Evolutionary conservation across 2,329 filamentous ascomycete genomes (phyloP).

Genomic region (Ascochyta lentis): DNA sequence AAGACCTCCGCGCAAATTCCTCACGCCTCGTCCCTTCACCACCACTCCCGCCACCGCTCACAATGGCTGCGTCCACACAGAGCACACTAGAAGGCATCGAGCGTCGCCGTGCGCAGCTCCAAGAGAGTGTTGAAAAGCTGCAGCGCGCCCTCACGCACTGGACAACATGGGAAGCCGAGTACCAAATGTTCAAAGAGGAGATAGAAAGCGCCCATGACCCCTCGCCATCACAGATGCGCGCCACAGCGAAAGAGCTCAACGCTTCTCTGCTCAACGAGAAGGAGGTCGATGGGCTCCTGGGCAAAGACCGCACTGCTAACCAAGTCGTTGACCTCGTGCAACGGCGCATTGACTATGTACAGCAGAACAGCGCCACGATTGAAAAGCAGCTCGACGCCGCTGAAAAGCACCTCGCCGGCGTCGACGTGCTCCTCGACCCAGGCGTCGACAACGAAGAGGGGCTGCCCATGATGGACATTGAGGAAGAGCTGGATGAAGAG

Average conservation of each 20-base stretch:
- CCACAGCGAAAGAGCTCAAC: slow-evolving; percentile 65
- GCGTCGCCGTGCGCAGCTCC: slow-evolving; percentile 74
- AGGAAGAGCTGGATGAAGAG: slow-evolving; percentile 90
- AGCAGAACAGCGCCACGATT: slow-evolving; percentile 77
- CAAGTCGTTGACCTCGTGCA: slow-evolving; percentile 73
- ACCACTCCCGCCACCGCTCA: neutral
- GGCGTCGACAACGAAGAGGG: slow-evolving; percentile 71
- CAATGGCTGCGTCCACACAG: slow-evolving; percentile 38
- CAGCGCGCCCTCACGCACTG: slow-evolving; percentile 81
- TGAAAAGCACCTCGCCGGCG: slow-evolving; percentile 72
- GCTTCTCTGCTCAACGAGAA: slow-evolving; percentile 69
- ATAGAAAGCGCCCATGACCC: slow-evolving; percentile 58
- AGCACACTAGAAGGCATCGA: slow-evolving; percentile 73
- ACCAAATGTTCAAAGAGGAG: slow-evolving; percentile 86
- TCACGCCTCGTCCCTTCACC: slow-evolving; percentile 6
- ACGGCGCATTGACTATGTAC: slow-evolving; percentile 87
- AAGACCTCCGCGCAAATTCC: slow-evolving; percentile 4
- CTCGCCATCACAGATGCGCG: slow-evolving; percentile 39
- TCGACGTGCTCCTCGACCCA: slow-evolving; percentile 62
- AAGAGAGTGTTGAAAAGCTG: slow-evolving; percentile 76
- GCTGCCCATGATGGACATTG: slow-evolving; percentile 85
- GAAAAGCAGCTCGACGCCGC: slow-evolving; percentile 73
- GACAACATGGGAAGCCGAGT: slow-evolving; percentile 90
- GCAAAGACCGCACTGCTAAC: slow-evolving; percentile 59
- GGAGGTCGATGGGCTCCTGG: slow-evolving; percentile 64